Percentiles rank a stretch among this genome's conserved stretches.
These are phyloP conservation scores for Stephania cephalantha DNA, from an alignment of 164 flowering plant genomes.

Conservation along the genomic window DNA sequence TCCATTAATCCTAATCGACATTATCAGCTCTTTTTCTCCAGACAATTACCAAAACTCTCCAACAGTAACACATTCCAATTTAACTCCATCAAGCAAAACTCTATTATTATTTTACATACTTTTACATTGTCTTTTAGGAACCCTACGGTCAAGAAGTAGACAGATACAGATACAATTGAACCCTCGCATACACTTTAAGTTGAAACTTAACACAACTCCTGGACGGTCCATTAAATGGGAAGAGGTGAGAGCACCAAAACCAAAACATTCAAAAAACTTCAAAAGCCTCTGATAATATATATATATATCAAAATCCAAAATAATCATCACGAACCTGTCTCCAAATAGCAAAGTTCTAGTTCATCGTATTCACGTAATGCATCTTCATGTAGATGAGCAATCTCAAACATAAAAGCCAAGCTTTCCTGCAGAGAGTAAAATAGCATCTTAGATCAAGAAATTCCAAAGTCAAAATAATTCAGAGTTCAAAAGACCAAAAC, in stretches of 20 bases:
- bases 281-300: background rate
- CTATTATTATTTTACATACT: background rate
- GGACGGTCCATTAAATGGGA: background rate
- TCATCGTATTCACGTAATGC: conserved; percentile 95
- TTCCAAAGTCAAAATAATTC: conserved; percentile 1
- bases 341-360: conserved; percentile 88
- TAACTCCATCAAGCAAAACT: too few relatives aligned
- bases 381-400: conserved; percentile 97
- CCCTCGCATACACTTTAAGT: background rate
- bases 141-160: background rate
- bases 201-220: background rate
- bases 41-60: too few relatives aligned
- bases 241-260: background rate
- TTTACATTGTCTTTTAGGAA: background rate
- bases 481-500: conserved; percentile 3
- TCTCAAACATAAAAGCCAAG: conserved; percentile 96
- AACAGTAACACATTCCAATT: too few relatives aligned
- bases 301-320: background rate
- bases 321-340: conserved; percentile 50
- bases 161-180: background rate
- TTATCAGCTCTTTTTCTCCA: background rate
- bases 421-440: conserved; percentile 62
- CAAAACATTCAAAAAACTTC: background rate
- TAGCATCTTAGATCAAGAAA: background rate
- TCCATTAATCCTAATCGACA: background rate